Evolutionary conservation across 441 rosid genomes (phyloP).

Genomic region (Euphorbia celastroides): DNA sequence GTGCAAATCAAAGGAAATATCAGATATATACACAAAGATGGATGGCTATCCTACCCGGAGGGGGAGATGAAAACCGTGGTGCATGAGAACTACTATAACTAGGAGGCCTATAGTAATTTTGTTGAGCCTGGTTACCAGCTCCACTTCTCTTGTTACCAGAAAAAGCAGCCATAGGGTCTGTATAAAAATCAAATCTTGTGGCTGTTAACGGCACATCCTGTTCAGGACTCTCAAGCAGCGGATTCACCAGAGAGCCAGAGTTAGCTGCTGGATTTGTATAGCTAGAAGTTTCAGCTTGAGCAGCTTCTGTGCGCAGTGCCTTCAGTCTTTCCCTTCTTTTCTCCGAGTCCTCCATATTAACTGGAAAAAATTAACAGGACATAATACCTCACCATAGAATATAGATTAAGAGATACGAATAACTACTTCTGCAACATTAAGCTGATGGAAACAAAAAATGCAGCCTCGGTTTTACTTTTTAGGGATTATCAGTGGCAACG

Average conservation of each 20-base stretch:
- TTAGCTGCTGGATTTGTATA: slow-evolving; percentile 27
- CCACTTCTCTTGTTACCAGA: slow-evolving; percentile 44
- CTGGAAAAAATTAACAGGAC: background rate
- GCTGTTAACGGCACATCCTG: slow-evolving; percentile 26
- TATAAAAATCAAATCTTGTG: slow-evolving; percentile 73
- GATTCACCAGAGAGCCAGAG: slow-evolving; percentile 47
- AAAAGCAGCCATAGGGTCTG: slow-evolving; percentile 78
- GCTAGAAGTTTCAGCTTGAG: slow-evolving; percentile 34
- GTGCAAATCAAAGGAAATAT: background rate
- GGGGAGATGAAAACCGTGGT: slow-evolving; percentile 24
- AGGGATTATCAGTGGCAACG: background rate
- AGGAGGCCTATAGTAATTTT: slow-evolving; percentile 28
- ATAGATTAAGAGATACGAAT: background rate
- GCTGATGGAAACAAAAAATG: background rate
- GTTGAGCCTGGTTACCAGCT: slow-evolving; percentile 25
- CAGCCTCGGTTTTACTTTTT: background rate
- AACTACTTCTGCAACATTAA: background rate
- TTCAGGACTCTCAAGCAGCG: slow-evolving; percentile 46
- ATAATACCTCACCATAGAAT: background rate
- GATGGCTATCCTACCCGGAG: slow-evolving; percentile 28
- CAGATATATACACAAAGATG: background rate
- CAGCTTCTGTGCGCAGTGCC: slow-evolving; percentile 70
- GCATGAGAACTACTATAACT: slow-evolving; percentile 21
- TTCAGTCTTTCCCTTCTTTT: slow-evolving; percentile 59
- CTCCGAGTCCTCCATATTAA: slow-evolving; percentile 64